Conservation (phyloP, 768 basidiomycete species). For the Lepiota venenata region DNA sequence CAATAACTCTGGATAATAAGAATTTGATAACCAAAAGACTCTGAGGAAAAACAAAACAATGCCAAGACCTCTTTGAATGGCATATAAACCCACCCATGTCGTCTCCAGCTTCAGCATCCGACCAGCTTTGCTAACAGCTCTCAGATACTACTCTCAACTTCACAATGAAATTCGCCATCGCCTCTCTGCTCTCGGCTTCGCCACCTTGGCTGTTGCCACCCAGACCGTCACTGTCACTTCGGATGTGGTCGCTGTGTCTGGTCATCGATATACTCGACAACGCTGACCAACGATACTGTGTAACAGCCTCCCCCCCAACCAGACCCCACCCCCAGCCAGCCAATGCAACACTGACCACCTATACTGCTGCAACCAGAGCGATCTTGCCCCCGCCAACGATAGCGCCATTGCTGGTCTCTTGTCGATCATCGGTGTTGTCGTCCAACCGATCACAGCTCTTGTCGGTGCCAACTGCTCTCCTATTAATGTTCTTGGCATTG, state of each 20-base stretch:
- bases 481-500: slow-evolving; percentile 14
- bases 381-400: slow-evolving; percentile 12
- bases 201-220: slow-evolving; percentile 13
- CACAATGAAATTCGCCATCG: neutral
- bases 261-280: too few relatives aligned
- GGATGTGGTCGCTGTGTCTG: neutral
- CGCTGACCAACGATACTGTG: neutral
- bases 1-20: too few relatives aligned
- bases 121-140: neutral
- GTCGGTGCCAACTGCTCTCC: slow-evolving; percentile 19
- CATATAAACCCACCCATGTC: too few relatives aligned
- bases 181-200: neutral
- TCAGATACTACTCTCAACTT: neutral
- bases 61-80: too few relatives aligned
- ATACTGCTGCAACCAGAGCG: slow-evolving; percentile 19
- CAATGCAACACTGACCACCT: slow-evolving; percentile 20
- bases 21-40: too few relatives aligned
- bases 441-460: slow-evolving; percentile 1
- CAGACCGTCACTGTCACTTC: slow-evolving; percentile 17
- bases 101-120: neutral
- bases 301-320: slow-evolving; percentile 1
- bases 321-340: slow-evolving; percentile 14
- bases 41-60: too few relatives aligned
- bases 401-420: neutral
- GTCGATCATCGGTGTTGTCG: too few relatives aligned